phyloP scores from a whole-genome alignment of 2,329 filamentous ascomycete genomes.

The Nakataea oryzae region DNA sequence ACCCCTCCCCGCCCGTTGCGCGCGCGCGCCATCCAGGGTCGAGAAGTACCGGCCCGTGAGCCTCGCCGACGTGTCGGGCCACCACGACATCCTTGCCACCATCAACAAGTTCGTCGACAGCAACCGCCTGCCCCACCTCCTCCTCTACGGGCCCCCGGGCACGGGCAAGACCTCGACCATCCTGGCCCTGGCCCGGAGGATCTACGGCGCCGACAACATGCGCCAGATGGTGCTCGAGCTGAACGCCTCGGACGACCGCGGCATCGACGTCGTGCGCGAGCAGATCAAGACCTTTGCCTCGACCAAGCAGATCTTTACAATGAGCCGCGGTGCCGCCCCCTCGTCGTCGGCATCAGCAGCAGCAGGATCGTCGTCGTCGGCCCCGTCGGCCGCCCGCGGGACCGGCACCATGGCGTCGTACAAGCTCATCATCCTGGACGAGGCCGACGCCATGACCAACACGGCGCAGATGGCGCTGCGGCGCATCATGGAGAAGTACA shows the following conservation, averaged over 20 bases:
- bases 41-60: conserved; percentile 92
- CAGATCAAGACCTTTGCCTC: conserved; percentile 99
- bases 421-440: conserved; percentile 95
- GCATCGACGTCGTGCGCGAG: conserved; percentile 95
- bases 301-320: conserved; percentile 89
- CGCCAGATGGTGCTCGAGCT: conserved; percentile 97
- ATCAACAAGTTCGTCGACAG: conserved; percentile 97
- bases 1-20: neutral
- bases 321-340: conserved; percentile 29
- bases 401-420: conserved; percentile 55
- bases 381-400: conserved; percentile 18
- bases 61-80: conserved; percentile 85
- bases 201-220: conserved; percentile 88
- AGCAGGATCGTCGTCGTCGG: neutral
- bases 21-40: conserved; percentile 48
- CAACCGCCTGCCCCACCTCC: conserved; percentile 87
- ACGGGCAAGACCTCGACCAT: conserved; percentile 98
- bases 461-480: conserved; percentile 96
- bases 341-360: conserved; percentile 24
- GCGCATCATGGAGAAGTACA: conserved; percentile 99
- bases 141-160: conserved; percentile 92
- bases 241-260: conserved; percentile 93
- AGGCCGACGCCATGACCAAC: conserved; percentile 99
- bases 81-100: conserved; percentile 93
- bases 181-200: conserved; percentile 80